phyloP scores from a whole-genome alignment of 495 filamentous ascomycete genomes.

The Hyphodiscus hymeniophilus region DNA sequence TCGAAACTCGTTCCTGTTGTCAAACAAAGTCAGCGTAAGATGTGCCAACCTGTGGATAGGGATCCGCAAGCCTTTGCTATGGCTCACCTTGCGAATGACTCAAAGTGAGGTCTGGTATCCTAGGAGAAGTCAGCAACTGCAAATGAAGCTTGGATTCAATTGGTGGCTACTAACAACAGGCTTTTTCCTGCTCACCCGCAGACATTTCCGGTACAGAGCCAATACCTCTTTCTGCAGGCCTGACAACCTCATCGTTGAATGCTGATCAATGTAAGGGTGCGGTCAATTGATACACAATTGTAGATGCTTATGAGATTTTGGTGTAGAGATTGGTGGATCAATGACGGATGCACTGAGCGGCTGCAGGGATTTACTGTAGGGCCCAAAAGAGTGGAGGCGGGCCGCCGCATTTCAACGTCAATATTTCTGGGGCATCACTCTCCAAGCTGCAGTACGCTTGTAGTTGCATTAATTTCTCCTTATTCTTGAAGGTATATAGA shows the following conservation, averaged over 20 bases:
- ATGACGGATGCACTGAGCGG: constrained; percentile 5
- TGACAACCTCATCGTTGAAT: constrained; percentile 40
- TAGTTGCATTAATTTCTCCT: background rate
- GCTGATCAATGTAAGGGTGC: background rate
- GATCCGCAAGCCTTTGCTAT: background rate
- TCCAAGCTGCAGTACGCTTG: constrained; percentile 1
- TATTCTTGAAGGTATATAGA: too few species aligned
- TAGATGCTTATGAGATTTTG: background rate
- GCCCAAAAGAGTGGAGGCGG: background rate
- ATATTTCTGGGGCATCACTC: background rate
- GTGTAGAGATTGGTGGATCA: constrained; percentile 11
- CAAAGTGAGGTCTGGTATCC: constrained; percentile 46
- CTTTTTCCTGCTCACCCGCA: constrained; percentile 75
- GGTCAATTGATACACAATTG: too few species aligned
- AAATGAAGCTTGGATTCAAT: constrained; percentile 9
- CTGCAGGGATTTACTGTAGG: constrained; percentile 12
- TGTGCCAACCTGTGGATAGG: background rate
- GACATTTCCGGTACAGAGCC: constrained; percentile 74
- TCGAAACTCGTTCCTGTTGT: constrained; percentile 62
- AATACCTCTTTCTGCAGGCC: constrained; percentile 90
- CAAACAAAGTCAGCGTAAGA: background rate
- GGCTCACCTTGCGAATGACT: constrained; percentile 43
- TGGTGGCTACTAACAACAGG: constrained; percentile 48
- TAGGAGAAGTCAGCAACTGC: constrained; percentile 9
- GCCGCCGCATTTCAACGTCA: background rate